Evolutionary conservation across 768 basidiomycete genomes (phyloP), one percentile per base, ranked within the genome.

Genomic region (Psilocybe cubensis): DNA sequence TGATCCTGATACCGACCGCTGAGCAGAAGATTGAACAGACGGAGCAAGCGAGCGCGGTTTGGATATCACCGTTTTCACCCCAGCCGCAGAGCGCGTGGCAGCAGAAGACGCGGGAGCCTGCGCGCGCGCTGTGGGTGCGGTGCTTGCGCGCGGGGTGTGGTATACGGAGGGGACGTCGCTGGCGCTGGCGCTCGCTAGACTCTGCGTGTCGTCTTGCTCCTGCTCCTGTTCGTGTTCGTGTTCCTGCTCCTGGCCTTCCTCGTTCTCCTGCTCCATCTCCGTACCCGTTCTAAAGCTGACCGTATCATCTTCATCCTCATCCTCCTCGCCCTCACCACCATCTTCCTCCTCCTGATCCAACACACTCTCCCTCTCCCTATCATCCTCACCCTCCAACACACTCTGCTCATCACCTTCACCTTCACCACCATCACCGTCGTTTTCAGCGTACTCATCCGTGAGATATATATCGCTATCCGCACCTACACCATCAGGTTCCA

Each of bases 21-120:
- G 9, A 20, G 55, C 23, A 18, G 23, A 18, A 2, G 74, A 74
- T 28, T 72, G 69, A 29, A 74, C 59, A 7, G 78, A 78, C 1
- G 72, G 61, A 1, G 74, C 66, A 24, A 73, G 72, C 0, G 75
- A 72, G 28, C 67, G 69, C 14, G 68, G 71, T 8, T 69, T 48
- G 7, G 35, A 12, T n/a, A 38, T n/a, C 14, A n/a, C n/a, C n/a
- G n/a, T n/a, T n/a, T n/a, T n/a, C n/a, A n/a, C n/a, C n/a, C n/a
- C n/a, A n/a, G n/a, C n/a, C n/a, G n/a, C n/a, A n/a, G n/a, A n/a
- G n/a, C n/a, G n/a, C n/a, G n/a, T n/a, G n/a, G n/a, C n/a, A n/a
- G n/a, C n/a, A n/a, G n/a, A n/a, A n/a, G 8, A 21, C 60, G 45
- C 69, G 70, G 2, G 35, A n/a, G 14, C 1, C 14, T 3, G 31